Base-by-base conservation (phyloP, 2,329 filamentous ascomycete genomes). In the Ceratocystis cubensis region DNA sequence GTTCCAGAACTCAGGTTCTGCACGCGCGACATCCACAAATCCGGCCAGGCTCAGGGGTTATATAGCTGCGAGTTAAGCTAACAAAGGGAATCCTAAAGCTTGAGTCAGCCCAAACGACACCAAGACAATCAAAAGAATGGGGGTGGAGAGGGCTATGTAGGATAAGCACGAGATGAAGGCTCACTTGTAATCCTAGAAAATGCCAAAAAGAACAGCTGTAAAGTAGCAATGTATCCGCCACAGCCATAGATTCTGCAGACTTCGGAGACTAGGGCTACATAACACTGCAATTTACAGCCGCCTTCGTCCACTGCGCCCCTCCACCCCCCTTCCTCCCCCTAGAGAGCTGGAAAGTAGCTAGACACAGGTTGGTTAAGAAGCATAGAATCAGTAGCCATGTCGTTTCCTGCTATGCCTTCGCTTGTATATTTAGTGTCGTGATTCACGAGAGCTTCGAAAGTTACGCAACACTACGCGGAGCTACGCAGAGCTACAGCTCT, bases 31-130 rank as follows among this genome's bases (percentile, higher is more conserved):
- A 37, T 33, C 6, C 28, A 33, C 53, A 33, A 33, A 33, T 30
- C 6, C 53, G 17, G 25, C 53, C 17, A 17, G 25, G 33, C 25
- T 17, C 13, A 7, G 28, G 28, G 53, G 53, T 8, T 59, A 59
- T 59, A 59, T 59, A 59, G 8, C 28, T 59, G 53, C 7, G 13
- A 33, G 53, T 20, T n/a, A 20, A 59, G 28, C 4, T 17, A 33
- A 7, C 53, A 20, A 59, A 33, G 53, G 53, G 13, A 59, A 59
- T 59, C 28, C 53, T 33, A 59, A 59, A 59, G 53, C 53, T 59
- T 59, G 53, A 33, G 22, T 30, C 22, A n/a, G 53, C 48, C 48
- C 10, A 53, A 25, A 53, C 48, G 10, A 59, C 28, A 3, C 3
- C 25, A 59, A n/a, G 53, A 59, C 25, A 59, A 22, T 17, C 28